Percentiles rank a stretch among this genome's conserved stretches.
These are phyloP conservation scores for Phragmites australis DNA, from an alignment of 176 grass and related monocot species.

Conservation along the genomic window DNA sequence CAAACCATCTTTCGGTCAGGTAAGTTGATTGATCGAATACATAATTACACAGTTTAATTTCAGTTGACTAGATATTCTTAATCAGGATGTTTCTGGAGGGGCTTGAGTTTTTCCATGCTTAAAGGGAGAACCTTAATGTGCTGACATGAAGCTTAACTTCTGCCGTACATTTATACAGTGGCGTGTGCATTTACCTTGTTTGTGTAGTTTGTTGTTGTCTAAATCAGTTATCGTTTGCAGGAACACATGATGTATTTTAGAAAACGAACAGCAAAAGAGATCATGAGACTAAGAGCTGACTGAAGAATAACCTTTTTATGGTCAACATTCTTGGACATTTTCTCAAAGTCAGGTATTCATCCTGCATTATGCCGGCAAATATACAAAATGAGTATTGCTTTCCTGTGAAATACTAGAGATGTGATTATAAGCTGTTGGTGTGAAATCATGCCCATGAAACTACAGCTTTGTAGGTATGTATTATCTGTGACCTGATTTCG, in stretches of 20 bases:
- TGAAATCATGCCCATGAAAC: not conserved
- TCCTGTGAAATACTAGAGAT: not conserved
- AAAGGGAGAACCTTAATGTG: constrained; percentile 5
- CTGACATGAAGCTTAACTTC: constrained; percentile 18
- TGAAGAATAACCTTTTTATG: constrained; percentile 32
- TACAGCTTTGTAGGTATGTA: not conserved
- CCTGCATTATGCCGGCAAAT: not conserved
- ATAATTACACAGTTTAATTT: not conserved
- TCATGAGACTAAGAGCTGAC: constrained; percentile 71
- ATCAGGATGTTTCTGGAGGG: not conserved
- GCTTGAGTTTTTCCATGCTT: not conserved
- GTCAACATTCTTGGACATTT: constrained; percentile 13
- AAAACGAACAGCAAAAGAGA: constrained; percentile 76
- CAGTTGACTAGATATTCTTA: constrained; percentile 10
- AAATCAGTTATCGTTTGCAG: constrained; percentile 46
- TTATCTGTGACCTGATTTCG: constrained; percentile 29
- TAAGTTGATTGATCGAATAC: constrained; percentile 30
- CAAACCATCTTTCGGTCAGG: constrained; percentile 61
- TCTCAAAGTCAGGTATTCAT: constrained; percentile 28
- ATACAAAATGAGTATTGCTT: not conserved
- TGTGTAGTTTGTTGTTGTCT: not conserved
- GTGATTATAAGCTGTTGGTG: constrained; percentile 22
- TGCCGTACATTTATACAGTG: not conserved
- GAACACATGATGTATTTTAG: constrained; percentile 87
- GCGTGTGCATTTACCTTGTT: not conserved